These are phyloP conservation scores for Penicillium sp. DNA, from an alignment of 2,329 filamentous ascomycete genomes.

Conservation along the genomic window DNA sequence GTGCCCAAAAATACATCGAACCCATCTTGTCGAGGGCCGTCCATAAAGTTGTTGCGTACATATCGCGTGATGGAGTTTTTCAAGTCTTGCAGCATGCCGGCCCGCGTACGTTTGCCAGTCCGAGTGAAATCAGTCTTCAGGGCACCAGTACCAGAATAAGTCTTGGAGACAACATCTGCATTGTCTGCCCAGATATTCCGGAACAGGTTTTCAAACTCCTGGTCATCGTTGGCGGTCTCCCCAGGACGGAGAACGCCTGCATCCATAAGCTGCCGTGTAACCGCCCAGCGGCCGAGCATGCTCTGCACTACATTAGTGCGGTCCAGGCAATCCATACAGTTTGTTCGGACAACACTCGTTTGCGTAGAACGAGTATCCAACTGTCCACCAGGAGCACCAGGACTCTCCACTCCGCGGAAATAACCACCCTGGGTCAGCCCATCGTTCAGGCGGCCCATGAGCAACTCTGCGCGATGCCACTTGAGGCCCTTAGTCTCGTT, in stretches of 20 bases:
- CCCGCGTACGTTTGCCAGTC: conserved; percentile 83
- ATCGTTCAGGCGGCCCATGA: conserved; percentile 78
- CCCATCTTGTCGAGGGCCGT: conserved; percentile 90
- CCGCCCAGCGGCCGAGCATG: conserved; percentile 86
- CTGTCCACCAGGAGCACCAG: conserved; percentile 65
- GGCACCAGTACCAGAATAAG: conserved; percentile 93
- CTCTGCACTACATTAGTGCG: conserved; percentile 97
- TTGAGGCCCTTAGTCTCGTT: conserved; percentile 93
- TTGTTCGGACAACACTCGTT: conserved; percentile 89
- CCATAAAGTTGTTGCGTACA: conserved; percentile 88
- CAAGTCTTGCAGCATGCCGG: conserved; percentile 80
- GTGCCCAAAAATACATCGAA: conserved; percentile 91
- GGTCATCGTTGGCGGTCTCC: conserved; percentile 75
- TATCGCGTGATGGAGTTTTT: conserved; percentile 88
- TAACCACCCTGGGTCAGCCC: conserved; percentile 79
- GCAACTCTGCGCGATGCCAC: conserved; percentile 85
- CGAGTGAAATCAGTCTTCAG: conserved; percentile 98
- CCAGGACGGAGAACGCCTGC: conserved; percentile 74
- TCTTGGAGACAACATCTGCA: conserved; percentile 87
- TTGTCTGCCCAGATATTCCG: conserved; percentile 99
- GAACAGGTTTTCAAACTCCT: conserved; percentile 84
- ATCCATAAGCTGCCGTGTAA: conserved; percentile 86
- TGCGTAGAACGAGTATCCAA: conserved; percentile 80
- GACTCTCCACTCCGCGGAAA: conserved; percentile 87
- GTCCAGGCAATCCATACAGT: conserved; percentile 99